These are phyloP conservation scores for Comarum palustre DNA, from an alignment of 306 rosid genomes.

Conservation along the genomic window DNA sequence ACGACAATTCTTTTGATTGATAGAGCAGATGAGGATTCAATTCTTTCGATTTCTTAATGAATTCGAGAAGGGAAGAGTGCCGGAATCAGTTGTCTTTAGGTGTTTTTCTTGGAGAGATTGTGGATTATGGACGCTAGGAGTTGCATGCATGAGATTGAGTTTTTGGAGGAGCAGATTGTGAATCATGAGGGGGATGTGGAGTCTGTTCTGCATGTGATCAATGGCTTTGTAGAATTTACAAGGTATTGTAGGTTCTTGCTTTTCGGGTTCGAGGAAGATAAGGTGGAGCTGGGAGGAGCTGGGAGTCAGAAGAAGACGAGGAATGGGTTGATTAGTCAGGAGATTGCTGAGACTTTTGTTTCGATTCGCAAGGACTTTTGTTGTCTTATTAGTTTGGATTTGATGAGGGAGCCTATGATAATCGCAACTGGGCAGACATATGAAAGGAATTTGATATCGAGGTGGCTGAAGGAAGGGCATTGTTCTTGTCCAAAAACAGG, in stretches of 20 bases:
- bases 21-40: slow-evolving; percentile 46
- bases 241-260: slow-evolving; percentile 83
- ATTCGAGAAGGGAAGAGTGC: slow-evolving; percentile 63
- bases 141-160: slow-evolving; percentile 74
- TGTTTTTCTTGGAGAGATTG: slow-evolving; percentile 54
- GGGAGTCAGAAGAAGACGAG: slow-evolving; percentile 44
- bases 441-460: slow-evolving; percentile 66
- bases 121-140: slow-evolving; percentile 54
- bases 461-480: slow-evolving; percentile 98
- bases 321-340: slow-evolving; percentile 60
- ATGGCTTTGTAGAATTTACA: slow-evolving; percentile 81
- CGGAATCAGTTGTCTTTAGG: slow-evolving; percentile 46
- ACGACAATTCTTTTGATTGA: slow-evolving; percentile 66
- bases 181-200: slow-evolving; percentile 90
- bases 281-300: slow-evolving; percentile 23
- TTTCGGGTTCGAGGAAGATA: slow-evolving; percentile 85
- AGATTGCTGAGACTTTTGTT: slow-evolving; percentile 69
- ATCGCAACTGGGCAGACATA: slow-evolving; percentile 87
- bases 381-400: slow-evolving; percentile 78
- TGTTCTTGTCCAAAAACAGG: slow-evolving; percentile 86
- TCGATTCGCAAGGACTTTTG: slow-evolving; percentile 80
- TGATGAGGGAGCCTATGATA: slow-evolving; percentile 87
- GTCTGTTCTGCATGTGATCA: slow-evolving; percentile 66
- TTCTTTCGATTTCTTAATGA: slow-evolving; percentile 52
- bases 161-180: slow-evolving; percentile 89